Percentiles rank a stretch among this genome's conserved stretches.
These are phyloP conservation scores for Exophiala bonariae DNA, from an alignment of 2,329 filamentous ascomycete species.

Conservation along the genomic window DNA sequence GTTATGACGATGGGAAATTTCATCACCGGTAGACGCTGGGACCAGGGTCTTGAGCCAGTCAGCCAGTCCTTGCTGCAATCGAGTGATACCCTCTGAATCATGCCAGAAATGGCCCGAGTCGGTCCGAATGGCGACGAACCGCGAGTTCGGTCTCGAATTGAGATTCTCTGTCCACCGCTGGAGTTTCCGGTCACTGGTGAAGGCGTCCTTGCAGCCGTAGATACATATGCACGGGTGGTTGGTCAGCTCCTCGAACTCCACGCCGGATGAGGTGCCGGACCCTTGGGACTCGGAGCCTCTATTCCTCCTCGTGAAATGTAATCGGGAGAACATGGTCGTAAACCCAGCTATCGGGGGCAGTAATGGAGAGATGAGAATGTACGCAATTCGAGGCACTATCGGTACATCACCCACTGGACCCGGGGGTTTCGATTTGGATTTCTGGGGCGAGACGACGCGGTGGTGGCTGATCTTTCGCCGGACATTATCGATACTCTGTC, in stretches of 20 bases:
- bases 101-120: slow-evolving; percentile 23
- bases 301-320: slow-evolving; percentile 36
- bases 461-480: slow-evolving; percentile 31
- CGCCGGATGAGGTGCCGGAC: slow-evolving; percentile 58
- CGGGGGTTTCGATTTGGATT: slow-evolving; percentile 37
- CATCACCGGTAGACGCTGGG: too few relatives aligned
- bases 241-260: slow-evolving; percentile 17
- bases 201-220: slow-evolving; percentile 74
- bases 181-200: slow-evolving; percentile 67
- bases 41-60: slow-evolving; percentile 14
- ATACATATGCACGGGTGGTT: slow-evolving; percentile 43
- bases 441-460: slow-evolving; percentile 34
- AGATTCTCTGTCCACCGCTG: slow-evolving; percentile 65
- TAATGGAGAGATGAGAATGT: slow-evolving; percentile 68
- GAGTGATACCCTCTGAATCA: slow-evolving; percentile 13
- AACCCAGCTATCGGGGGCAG: slow-evolving; percentile 57
- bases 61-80: slow-evolving; percentile 13
- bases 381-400: slow-evolving; percentile 36
- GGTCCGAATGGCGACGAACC: slow-evolving; percentile 37
- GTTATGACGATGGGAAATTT: not conserved
- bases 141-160: slow-evolving; percentile 41
- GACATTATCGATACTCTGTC: slow-evolving; percentile 42
- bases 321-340: slow-evolving; percentile 59
- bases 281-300: slow-evolving; percentile 58
- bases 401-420: slow-evolving; percentile 17